phyloP scores from a whole-genome alignment of 805 yeast genomes.

The Sugiyamaella smithiae region DNA sequence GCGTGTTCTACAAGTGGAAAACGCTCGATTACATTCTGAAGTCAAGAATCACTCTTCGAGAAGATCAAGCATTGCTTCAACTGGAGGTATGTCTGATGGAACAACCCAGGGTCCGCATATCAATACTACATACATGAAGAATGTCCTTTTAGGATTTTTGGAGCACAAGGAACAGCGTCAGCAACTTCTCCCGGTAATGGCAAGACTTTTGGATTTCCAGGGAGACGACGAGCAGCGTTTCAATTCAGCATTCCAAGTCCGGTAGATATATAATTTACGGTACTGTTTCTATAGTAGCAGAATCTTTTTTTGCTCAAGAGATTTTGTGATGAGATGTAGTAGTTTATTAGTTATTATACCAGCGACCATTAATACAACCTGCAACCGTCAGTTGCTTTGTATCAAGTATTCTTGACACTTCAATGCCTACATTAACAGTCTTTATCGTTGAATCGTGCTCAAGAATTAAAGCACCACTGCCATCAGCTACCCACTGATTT shows the following conservation, averaged over 20 bases:
- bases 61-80: slow-evolving; percentile 12
- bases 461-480: slow-evolving; percentile 59
- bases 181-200: slow-evolving; percentile 79
- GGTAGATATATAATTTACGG: neutral
- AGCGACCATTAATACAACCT: slow-evolving; percentile 62
- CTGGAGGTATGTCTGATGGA: slow-evolving; percentile 19
- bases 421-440: slow-evolving; percentile 69
- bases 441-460: slow-evolving; percentile 76
- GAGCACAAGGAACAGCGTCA: slow-evolving; percentile 91
- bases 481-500: slow-evolving; percentile 45
- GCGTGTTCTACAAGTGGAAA: slow-evolving; percentile 29
- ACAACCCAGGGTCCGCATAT: slow-evolving; percentile 25
- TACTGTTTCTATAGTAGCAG: too few relatives aligned
- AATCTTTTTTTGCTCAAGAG: too few relatives aligned
- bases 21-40: slow-evolving; percentile 18
- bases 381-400: slow-evolving; percentile 71
- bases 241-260: slow-evolving; percentile 43
- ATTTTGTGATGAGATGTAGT: too few relatives aligned
- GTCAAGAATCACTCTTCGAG: slow-evolving; percentile 10
- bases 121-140: slow-evolving; percentile 76
- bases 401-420: slow-evolving; percentile 54
- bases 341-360: slow-evolving; percentile 28
- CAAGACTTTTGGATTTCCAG: slow-evolving; percentile 66
- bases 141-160: slow-evolving; percentile 85
- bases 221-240: slow-evolving; percentile 72